Percentiles rank a stretch among this genome's conserved stretches.
Conservation (phyloP, 2,329 filamentous ascomycete genomes). For the Paraphoma chrysanthemicola region DNA sequence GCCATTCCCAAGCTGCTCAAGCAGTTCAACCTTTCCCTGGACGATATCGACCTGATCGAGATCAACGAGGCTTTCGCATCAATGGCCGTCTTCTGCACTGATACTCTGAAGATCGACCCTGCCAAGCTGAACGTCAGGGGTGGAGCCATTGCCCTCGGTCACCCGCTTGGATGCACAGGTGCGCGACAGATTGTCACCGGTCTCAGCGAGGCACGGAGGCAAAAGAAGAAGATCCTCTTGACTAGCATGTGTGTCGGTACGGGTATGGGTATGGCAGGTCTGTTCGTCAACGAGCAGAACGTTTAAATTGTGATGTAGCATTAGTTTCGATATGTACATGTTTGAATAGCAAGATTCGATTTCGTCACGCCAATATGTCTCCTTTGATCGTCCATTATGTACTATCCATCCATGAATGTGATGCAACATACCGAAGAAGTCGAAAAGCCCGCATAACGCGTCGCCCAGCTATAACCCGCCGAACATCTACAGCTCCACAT, state of each 20-base stretch:
- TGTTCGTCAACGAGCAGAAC: constrained; percentile 70
- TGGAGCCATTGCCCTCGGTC: constrained; percentile 82
- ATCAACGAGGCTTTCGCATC: constrained; percentile 98
- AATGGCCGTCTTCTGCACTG: constrained; percentile 93
- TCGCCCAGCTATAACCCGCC: too few relatives aligned
- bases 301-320: constrained; percentile 4
- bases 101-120: constrained; percentile 70
- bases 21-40: constrained; percentile 77
- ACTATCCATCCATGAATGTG: too few relatives aligned
- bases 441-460: too few relatives aligned
- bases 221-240: constrained; percentile 88
- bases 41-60: constrained; percentile 89
- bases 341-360: not conserved
- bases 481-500: too few relatives aligned
- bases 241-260: constrained; percentile 88
- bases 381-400: too few relatives aligned
- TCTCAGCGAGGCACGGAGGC: constrained; percentile 80
- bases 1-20: constrained; percentile 81
- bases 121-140: constrained; percentile 82
- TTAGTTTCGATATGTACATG: not conserved
- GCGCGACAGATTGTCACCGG: constrained; percentile 87
- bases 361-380: too few relatives aligned
- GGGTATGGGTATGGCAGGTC: constrained; percentile 70
- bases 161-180: constrained; percentile 82
- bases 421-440: too few relatives aligned